phyloP scores from a whole-genome alignment of 345 rosid genomes.

The Rhodomyrtus tomentosa region DNA sequence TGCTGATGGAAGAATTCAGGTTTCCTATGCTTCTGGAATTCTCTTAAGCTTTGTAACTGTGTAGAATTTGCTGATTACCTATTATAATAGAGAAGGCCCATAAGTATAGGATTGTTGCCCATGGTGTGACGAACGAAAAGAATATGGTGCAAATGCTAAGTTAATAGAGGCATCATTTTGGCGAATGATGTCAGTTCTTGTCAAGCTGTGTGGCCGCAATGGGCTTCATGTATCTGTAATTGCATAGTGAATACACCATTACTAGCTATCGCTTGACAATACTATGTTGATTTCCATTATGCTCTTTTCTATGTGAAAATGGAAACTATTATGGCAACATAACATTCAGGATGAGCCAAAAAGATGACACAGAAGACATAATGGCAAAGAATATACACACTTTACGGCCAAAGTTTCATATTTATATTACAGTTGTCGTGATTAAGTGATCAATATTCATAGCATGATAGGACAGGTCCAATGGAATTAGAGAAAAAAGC shows the following conservation, averaged over 20 bases:
- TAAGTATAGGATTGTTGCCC: not conserved
- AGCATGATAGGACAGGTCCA: not conserved
- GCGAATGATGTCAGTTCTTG: not conserved
- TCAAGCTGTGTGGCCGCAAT: not conserved
- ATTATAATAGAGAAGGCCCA: not conserved
- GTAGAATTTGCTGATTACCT: not conserved
- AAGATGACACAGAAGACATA: not conserved
- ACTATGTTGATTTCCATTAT: not conserved
- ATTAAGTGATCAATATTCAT: not conserved
- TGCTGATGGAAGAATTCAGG: slow-evolving; percentile 65
- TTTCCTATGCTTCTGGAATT: not conserved
- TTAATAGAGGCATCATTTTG: not conserved
- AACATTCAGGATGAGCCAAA: not conserved
- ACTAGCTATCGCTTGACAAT: not conserved
- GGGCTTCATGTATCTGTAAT: not conserved
- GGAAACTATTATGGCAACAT: not conserved
- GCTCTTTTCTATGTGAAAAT: not conserved
- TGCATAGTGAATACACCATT: not conserved
- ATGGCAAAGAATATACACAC: not conserved
- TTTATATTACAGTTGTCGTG: not conserved
- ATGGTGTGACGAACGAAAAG: not conserved
- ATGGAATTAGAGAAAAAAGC: not conserved
- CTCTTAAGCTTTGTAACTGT: not conserved
- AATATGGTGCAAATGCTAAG: not conserved
- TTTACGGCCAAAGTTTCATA: not conserved